A percentile compares a stretch with the other conserved stretches of the same genome.
Conservation (phyloP, 148 eudicot genomes). For the Rhododendron mucronatum region DNA sequence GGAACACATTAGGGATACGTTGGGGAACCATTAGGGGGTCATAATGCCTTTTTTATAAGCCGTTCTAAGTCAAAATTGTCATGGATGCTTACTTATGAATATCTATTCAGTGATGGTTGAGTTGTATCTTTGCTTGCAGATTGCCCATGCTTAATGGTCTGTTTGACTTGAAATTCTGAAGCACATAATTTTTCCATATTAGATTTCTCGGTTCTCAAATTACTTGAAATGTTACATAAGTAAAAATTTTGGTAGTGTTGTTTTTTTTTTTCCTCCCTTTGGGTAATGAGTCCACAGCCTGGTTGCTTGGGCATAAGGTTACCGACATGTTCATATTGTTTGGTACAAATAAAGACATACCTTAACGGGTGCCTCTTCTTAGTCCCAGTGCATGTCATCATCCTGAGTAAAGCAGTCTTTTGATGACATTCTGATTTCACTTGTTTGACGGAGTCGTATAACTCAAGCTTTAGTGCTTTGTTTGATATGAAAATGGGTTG, state of each 20-base stretch:
- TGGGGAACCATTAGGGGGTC: not conserved
- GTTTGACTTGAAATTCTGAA: not conserved
- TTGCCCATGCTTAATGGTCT: not conserved
- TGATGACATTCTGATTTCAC: not conserved
- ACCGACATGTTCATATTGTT: not conserved
- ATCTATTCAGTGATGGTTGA: not conserved
- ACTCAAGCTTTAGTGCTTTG: not conserved
- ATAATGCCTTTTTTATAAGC: not conserved
- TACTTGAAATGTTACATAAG: not conserved
- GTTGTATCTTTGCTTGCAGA: not conserved
- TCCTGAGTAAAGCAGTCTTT: not conserved
- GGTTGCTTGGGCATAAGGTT: not conserved
- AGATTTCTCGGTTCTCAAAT: not conserved
- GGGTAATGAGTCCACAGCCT: not conserved
- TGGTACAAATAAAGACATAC: not conserved
- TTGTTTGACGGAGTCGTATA: not conserved
- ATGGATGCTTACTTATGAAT: not conserved
- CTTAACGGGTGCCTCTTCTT: not conserved
- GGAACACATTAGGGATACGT: not conserved
- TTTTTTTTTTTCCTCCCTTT: not conserved
- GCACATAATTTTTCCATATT: not conserved
- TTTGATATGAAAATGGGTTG: conserved; percentile 6
- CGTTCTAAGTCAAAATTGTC: not conserved
- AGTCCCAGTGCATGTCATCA: not conserved
- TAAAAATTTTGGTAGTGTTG: not conserved